Conservation (phyloP, 2,329 filamentous ascomycete genomes). For the Fusarium sp. region DNA sequence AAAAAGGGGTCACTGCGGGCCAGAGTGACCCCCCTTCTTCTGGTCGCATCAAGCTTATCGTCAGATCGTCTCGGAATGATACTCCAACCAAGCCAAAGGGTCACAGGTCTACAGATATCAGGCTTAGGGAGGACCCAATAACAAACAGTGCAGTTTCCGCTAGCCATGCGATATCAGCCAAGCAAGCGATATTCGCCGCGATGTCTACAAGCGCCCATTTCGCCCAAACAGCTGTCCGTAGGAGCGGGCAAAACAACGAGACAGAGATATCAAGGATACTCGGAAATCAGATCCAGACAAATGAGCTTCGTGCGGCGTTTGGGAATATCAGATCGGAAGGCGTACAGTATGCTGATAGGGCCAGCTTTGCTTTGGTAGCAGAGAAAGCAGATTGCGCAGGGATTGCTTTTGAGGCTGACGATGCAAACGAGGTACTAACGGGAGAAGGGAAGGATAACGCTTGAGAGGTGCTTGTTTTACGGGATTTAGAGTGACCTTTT, state of each 20-base stretch:
- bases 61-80: not conserved
- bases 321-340: slow-evolving; percentile 14
- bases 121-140: not conserved
- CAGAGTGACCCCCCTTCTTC: not conserved
- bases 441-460: not conserved
- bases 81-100: not conserved
- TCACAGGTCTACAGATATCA: fast-evolving
- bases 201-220: not conserved
- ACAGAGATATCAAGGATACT: not conserved
- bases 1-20: not conserved
- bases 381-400: slow-evolving; percentile 44
- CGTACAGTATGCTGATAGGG: slow-evolving; percentile 36
- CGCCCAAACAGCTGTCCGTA: not conserved
- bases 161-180: not conserved
- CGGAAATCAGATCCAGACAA: slow-evolving; percentile 4
- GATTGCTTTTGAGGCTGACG: slow-evolving; percentile 41
- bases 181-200: not conserved
- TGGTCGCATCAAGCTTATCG: slow-evolving; percentile 10
- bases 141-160: not conserved
- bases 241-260: not conserved
- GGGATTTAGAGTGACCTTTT: not conserved
- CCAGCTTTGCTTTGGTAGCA: slow-evolving; percentile 43
- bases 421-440: slow-evolving; percentile 18
- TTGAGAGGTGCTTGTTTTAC: not conserved
- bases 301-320: slow-evolving; percentile 27